Conservation (phyloP, 2,329 filamentous ascomycete genomes). For the Boeremia exigua region DNA sequence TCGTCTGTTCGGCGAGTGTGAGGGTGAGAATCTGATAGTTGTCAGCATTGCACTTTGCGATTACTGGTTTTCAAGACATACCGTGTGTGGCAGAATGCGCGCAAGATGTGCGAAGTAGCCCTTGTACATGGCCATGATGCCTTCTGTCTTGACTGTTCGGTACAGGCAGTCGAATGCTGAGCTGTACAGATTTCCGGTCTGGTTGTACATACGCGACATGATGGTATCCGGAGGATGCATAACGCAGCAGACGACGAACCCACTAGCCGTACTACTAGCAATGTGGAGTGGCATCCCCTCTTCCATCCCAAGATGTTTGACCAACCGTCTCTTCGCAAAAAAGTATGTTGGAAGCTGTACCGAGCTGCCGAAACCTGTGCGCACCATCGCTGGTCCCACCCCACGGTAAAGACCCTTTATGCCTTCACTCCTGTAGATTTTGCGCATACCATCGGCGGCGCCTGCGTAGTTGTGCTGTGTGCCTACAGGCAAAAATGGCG, state of each 20-base stretch:
- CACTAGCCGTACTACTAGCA: constrained; percentile 84
- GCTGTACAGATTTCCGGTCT: constrained; percentile 95
- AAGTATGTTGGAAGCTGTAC: constrained; percentile 98
- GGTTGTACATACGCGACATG: constrained; percentile 99
- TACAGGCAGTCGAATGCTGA: constrained; percentile 90
- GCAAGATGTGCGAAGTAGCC: constrained; percentile 95
- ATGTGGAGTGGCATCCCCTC: constrained; percentile 90
- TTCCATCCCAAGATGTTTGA: constrained; percentile 83
- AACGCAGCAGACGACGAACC: constrained; percentile 94
- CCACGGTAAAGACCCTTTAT: constrained; percentile 84
- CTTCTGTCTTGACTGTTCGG: constrained; percentile 91
- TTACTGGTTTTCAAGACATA: constrained; percentile 42
- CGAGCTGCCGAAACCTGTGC: constrained; percentile 93
- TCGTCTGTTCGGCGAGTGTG: constrained; percentile 94
- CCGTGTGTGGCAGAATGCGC: constrained; percentile 90
- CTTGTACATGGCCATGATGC: constrained; percentile 93
- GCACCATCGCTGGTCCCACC: constrained; percentile 90
- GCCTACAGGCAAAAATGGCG: constrained; percentile 88
- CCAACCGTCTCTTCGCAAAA: constrained; percentile 87
- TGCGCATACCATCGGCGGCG: constrained; percentile 78
- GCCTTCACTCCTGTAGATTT: constrained; percentile 81
- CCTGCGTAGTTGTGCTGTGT: constrained; percentile 95
- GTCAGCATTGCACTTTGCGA: constrained; percentile 20
- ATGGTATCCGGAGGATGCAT: constrained; percentile 99
- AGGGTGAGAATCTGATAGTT: constrained; percentile 77